A percentile compares a stretch with the other conserved stretches of the same genome.
Evolutionary conservation across 768 basidiomycete species (phyloP).

Genomic region (Cystoderma amianthinum): DNA sequence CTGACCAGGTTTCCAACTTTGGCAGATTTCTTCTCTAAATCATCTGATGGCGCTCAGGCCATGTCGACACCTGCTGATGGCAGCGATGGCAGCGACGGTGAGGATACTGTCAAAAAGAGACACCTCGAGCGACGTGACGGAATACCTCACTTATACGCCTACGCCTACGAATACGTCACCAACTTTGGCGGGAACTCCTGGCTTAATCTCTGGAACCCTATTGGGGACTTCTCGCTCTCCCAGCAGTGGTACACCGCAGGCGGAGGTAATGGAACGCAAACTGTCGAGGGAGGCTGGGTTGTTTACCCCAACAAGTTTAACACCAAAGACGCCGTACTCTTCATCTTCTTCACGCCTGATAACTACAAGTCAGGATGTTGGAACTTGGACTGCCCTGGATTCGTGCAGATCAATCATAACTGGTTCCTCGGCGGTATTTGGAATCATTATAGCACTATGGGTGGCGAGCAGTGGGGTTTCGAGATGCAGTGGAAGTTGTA

Average conservation of each 20-base stretch:
- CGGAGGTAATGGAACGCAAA: not conserved
- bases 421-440: not conserved
- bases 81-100: not conserved
- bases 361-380: not conserved
- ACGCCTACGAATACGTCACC: not conserved
- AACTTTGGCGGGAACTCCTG: constrained; percentile 1
- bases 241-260: constrained; percentile 1
- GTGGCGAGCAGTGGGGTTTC: not conserved
- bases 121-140: not conserved
- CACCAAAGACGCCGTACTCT: constrained; percentile 1
- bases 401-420: not conserved
- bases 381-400: not conserved
- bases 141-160: not conserved
- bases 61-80: too few species aligned
- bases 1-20: not conserved
- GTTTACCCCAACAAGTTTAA: not conserved
- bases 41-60: too few species aligned
- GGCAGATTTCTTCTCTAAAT: not conserved
- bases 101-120: not conserved
- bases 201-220: constrained; percentile 1
- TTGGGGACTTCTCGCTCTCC: not conserved
- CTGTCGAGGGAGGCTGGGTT: constrained; percentile 1
- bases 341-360: not conserved
- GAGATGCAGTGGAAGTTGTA: not conserved
- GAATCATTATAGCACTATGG: not conserved